phyloP scores from a whole-genome alignment of 306 rosid species.

The Rosa persica region DNA sequence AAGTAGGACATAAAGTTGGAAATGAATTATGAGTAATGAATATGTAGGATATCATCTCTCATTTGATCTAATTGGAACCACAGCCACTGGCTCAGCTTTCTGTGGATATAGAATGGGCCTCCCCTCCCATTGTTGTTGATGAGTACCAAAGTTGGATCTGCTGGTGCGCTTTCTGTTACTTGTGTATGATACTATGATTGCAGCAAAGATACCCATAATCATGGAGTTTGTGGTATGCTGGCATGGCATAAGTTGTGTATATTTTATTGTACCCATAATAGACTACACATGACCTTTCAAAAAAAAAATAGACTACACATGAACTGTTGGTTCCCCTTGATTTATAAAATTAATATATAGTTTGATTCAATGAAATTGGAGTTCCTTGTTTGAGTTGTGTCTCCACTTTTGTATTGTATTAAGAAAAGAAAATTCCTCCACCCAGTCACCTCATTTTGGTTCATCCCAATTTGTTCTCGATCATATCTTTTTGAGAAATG shows the following conservation, averaged over 20 bases:
- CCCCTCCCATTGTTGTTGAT: constrained; percentile 5
- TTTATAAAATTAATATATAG: no score
- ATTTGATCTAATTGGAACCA: neutral
- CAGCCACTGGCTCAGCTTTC: constrained; percentile 13
- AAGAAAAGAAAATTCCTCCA: neutral
- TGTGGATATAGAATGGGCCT: neutral
- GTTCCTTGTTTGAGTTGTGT: neutral
- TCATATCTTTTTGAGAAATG: neutral
- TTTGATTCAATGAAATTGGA: no score
- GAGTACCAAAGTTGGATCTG: constrained; percentile 3
- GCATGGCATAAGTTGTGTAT: neutral
- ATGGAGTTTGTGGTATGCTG: neutral
- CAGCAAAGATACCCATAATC: neutral
- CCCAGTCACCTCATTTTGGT: neutral
- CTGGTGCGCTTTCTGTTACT: constrained; percentile 10
- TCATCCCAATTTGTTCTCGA: neutral
- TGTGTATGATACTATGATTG: neutral
- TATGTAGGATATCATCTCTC: neutral
- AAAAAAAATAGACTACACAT: neutral
- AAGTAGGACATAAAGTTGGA: constrained; percentile 1
- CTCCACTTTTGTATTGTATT: neutral
- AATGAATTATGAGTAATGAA: constrained; percentile 7
- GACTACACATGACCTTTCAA: neutral
- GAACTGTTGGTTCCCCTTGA: neutral
- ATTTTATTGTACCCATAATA: neutral